Percentiles rank a stretch among this genome's conserved stretches.
Evolutionary conservation across 2,329 filamentous ascomycete species (phyloP).

Genomic region (Penicillium sp.): DNA sequence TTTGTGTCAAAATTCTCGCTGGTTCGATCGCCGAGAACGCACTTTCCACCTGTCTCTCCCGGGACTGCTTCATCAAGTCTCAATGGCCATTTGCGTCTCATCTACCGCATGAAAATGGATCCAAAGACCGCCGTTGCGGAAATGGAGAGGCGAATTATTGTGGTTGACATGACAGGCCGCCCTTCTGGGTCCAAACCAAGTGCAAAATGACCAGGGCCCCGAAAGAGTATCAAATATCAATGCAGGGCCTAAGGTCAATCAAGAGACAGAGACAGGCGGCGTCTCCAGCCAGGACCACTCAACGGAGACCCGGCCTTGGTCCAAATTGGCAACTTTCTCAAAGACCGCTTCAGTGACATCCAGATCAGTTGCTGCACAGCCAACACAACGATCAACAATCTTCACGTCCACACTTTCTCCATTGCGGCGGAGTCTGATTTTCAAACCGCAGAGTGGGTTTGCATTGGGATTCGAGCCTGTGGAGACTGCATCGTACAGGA

Average conservation of each 20-base stretch:
- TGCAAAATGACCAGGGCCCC: constrained; percentile 32
- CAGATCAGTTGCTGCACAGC: constrained; percentile 56
- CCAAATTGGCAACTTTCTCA: constrained; percentile 53
- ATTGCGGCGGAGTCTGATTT: constrained; percentile 66
- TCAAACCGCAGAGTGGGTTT: constrained; percentile 71
- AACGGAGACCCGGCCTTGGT: constrained; percentile 55
- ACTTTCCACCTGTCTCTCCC: constrained; percentile 36
- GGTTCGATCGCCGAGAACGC: constrained; percentile 2
- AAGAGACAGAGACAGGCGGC: constrained; percentile 35
- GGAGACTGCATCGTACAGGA: constrained; percentile 67
- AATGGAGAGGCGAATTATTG: constrained; percentile 36
- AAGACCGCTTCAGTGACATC: constrained; percentile 59
- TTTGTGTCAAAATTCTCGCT: constrained; percentile 40
- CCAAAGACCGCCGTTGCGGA: constrained; percentile 53
- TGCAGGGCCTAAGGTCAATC: background rate
- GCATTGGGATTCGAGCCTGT: constrained; percentile 63
- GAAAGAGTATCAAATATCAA: background rate
- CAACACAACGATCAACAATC: constrained; percentile 71
- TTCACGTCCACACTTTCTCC: constrained; percentile 64
- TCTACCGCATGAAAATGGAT: constrained; percentile 56
- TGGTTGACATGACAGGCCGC: constrained; percentile 26
- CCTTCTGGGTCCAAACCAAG: constrained; percentile 51
- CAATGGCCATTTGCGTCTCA: constrained; percentile 47
- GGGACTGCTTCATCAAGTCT: constrained; percentile 30
- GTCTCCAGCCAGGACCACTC: constrained; percentile 59